Evolutionary conservation across 78 protist species (phyloP), one percentile per base, ranked within the genome.

Genomic region (Dictyostelium capitatum): DNA sequence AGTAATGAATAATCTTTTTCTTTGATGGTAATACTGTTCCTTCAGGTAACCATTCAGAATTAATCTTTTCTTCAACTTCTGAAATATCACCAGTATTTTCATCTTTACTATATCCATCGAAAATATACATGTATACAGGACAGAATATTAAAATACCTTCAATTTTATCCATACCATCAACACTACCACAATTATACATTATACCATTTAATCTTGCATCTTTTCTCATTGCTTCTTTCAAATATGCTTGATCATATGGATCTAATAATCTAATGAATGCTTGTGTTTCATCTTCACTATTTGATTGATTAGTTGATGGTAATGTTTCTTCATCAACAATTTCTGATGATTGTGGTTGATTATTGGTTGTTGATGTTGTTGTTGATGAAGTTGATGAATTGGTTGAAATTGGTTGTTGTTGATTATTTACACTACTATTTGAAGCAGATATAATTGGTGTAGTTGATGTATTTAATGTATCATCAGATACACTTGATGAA

Each of bases 151-250:
- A 51, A 11, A 94, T 75, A 67, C 96, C 96, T 43, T 84, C 92
- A 51, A 64, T 73, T 82, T 79, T 94, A 56, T 87, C 96, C 94
- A 94, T 94, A 48, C 96, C 96, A 65, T 94, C 90, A 4, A 94
- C 96, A 56, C 89, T 80, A 15, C 95, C 91, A 80, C 90, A 82
- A 48, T 80, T 92, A n/a, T 72, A 83, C 90, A 83, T 92, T 1
- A 77, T 74, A 8, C 64, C 41, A 20, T 41, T 19, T 25, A 87
- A 50, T n/a, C 70, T 47, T 19, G 83, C 79, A 50, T 87, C 73
- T 41, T 82, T 51, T 37, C 79, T 56, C 83, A 87, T 74, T 64
- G 79, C 93, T 15, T 87, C 84, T 14, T 56, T 20, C 10, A 87
- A 56, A 65, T 78, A 77, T 11, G 19, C 78, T 43, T 87, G 93